Evolutionary conservation across 73 alveolate genomes (phyloP).

Genomic region (Symbiodinium natans): DNA sequence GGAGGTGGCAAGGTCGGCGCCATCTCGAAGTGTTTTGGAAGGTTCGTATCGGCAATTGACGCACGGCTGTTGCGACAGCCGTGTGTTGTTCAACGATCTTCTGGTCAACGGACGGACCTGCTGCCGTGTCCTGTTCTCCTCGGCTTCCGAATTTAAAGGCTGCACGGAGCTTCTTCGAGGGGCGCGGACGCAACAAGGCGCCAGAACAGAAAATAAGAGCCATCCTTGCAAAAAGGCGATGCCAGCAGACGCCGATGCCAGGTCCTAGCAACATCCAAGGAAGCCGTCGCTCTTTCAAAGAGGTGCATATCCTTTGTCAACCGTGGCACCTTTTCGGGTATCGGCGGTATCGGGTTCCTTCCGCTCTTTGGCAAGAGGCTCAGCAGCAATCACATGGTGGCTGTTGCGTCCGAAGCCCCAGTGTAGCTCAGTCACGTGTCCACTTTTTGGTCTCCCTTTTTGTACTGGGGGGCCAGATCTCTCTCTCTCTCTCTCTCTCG

Average conservation of each 20-base stretch:
- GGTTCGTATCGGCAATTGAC: too few relatives aligned
- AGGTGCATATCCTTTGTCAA: neutral
- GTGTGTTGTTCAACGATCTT: too few relatives aligned
- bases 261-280: slow-evolving; percentile 14
- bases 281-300: slow-evolving; percentile 2
- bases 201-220: neutral
- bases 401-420: neutral
- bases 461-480: too few relatives aligned
- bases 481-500: too few relatives aligned
- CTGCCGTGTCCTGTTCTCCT: too few relatives aligned
- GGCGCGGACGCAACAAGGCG: slow-evolving; percentile 5
- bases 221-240: neutral
- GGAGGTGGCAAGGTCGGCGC: slow-evolving; percentile 12
- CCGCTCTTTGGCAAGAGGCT: neutral
- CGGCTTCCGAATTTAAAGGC: neutral
- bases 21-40: neutral
- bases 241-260: neutral
- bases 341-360: neutral
- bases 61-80: too few relatives aligned
- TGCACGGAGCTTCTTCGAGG: neutral
- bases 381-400: slow-evolving; percentile 3
- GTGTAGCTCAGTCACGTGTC: too few relatives aligned
- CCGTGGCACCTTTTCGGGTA: neutral
- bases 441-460: too few relatives aligned
- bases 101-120: too few relatives aligned